Conservation (phyloP, 345 rosid genomes). For the Streptanthus diversifolius region DNA sequence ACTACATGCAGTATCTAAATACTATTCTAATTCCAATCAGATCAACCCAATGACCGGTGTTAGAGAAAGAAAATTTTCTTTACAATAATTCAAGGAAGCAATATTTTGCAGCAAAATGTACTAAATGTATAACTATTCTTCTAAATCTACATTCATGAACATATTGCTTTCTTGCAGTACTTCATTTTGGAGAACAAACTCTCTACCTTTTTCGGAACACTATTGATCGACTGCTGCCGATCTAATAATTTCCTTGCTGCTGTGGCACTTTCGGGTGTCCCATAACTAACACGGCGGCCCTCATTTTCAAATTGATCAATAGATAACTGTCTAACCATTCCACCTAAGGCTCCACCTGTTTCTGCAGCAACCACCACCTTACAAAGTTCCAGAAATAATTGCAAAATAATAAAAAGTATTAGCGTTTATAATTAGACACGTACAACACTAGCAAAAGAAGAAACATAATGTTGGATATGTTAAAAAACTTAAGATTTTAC, state of each 20-base stretch:
- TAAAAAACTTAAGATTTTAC: background rate
- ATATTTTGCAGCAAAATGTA: background rate
- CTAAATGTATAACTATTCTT: background rate
- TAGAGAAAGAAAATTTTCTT: background rate
- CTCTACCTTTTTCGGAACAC: constrained; percentile 90
- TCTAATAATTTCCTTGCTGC: constrained; percentile 96
- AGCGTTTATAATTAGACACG: background rate
- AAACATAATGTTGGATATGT: background rate
- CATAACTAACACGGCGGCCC: constrained; percentile 94
- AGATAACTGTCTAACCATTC: constrained; percentile 95
- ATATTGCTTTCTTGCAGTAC: background rate
- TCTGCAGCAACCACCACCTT: constrained; percentile 98
- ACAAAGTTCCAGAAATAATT: constrained; percentile 14
- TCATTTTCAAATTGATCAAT: constrained; percentile 98
- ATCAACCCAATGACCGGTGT: background rate
- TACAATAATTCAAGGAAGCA: background rate
- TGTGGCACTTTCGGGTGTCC: constrained; percentile 88
- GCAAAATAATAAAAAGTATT: background rate
- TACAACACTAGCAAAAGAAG: background rate
- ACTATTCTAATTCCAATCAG: background rate
- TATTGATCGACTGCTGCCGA: constrained; percentile 91
- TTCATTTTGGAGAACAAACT: background rate
- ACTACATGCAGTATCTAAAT: background rate
- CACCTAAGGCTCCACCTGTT: constrained; percentile 96
- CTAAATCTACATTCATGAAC: background rate